Evolutionary conservation across 2,329 filamentous ascomycete genomes (phyloP).

Genomic region (Sclerotinia minor): DNA sequence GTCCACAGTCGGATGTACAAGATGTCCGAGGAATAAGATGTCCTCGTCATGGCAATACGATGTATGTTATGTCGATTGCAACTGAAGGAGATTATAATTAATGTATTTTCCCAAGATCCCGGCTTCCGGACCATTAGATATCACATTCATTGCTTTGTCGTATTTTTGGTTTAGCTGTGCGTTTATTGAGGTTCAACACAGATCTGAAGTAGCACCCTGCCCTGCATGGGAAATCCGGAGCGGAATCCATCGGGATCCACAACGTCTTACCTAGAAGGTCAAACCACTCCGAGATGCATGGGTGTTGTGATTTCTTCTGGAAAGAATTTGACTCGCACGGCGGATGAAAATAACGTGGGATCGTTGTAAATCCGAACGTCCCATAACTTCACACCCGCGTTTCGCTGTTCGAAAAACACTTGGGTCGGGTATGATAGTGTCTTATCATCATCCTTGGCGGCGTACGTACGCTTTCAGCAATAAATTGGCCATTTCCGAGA

Average conservation of each 20-base stretch:
- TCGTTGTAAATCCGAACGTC: not conserved
- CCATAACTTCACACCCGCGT: not conserved
- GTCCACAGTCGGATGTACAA: not conserved
- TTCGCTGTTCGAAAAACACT: not conserved
- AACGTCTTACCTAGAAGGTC: not conserved
- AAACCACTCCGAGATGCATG: not conserved
- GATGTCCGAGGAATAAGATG: not conserved
- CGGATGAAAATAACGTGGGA: not conserved
- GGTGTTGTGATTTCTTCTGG: conserved; percentile 7
- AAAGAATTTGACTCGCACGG: not conserved
- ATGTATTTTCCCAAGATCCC: not conserved
- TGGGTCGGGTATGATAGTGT: not conserved
- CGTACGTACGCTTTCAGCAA: not conserved
- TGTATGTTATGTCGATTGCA: not conserved
- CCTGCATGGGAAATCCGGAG: not conserved
- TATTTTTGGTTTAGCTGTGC: not conserved
- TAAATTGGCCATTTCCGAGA: not conserved
- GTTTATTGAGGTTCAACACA: not conserved
- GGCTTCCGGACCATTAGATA: not conserved
- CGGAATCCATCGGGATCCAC: not conserved
- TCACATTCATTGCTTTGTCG: not conserved
- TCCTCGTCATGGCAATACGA: not conserved
- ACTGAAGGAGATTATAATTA: not conserved
- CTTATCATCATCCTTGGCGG: not conserved
- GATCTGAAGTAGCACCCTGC: conserved; percentile 1